Conservation (phyloP, 306 rosid genomes). For the Vicia villosa region DNA sequence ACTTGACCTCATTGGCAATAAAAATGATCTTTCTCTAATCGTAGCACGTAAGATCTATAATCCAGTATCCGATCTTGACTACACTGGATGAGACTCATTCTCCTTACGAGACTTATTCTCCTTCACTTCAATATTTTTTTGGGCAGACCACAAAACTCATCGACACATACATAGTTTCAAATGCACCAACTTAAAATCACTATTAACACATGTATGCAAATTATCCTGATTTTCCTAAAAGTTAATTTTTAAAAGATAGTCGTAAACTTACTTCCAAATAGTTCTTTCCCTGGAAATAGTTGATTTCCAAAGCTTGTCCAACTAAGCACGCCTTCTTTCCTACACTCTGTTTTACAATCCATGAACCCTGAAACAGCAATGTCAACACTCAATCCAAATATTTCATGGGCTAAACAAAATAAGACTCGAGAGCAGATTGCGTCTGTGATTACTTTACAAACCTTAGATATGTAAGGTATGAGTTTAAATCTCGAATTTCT, state of each 20-base stretch:
- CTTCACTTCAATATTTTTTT: background rate
- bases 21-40: too few relatives aligned
- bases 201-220: background rate
- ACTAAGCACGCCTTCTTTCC: conserved; percentile 94
- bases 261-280: conserved; percentile 73
- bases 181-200: conserved; percentile 21
- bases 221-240: conserved; percentile 9
- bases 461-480: conserved; percentile 94
- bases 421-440: conserved; percentile 26
- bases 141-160: conserved; percentile 6
- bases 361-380: conserved; percentile 74
- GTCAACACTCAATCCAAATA: conserved; percentile 13
- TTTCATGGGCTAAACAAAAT: conserved; percentile 15
- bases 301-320: conserved; percentile 82
- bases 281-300: conserved; percentile 80
- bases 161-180: background rate
- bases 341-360: conserved; percentile 98
- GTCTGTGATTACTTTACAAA: conserved; percentile 29
- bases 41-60: too few relatives aligned
- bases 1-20: too few relatives aligned
- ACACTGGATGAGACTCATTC: too few relatives aligned
- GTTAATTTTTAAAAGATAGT: background rate
- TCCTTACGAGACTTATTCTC: conserved; percentile 4
- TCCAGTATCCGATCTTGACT: too few relatives aligned
- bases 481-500: conserved; percentile 95